These are phyloP conservation scores for Phytophthora ramorum DNA, from an alignment of 352 stramenopile species.

Conservation along the genomic window DNA sequence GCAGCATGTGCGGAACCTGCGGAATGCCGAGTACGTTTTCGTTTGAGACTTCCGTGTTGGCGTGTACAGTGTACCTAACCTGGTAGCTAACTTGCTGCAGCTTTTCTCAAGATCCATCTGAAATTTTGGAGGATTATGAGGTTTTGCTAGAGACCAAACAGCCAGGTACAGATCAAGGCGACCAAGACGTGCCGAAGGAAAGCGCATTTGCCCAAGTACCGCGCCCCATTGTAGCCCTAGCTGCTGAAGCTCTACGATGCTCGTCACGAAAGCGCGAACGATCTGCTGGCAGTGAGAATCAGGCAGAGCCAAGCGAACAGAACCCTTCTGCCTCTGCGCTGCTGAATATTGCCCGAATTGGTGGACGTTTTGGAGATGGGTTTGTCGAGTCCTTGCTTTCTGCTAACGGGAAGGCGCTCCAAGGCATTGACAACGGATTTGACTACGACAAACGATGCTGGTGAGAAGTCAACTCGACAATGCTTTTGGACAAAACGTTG, in stretches of 20 bases:
- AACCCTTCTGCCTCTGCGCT: constrained; percentile 24
- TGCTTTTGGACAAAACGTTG: not conserved
- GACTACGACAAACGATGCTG: constrained; percentile 54
- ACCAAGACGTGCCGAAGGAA: not conserved
- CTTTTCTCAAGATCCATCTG: constrained; percentile 52
- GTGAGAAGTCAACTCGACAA: constrained; percentile 19
- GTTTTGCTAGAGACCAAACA: constrained; percentile 16
- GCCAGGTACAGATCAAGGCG: not conserved
- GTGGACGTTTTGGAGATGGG: constrained; percentile 46
- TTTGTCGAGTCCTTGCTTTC: constrained; percentile 55
- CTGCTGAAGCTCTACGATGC: constrained; percentile 34
- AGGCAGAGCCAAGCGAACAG: constrained; percentile 10
- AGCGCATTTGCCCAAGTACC: constrained; percentile 54
- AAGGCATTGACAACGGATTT: constrained; percentile 37
- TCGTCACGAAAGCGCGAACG: constrained; percentile 54
- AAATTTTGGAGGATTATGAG: constrained; percentile 65
- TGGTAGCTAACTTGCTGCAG: constrained; percentile 30
- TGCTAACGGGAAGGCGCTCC: constrained; percentile 53
- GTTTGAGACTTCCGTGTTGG: not conserved
- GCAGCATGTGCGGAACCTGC: constrained; percentile 64
- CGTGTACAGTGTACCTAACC: not conserved
- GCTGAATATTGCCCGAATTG: constrained; percentile 38
- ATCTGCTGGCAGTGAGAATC: constrained; percentile 1
- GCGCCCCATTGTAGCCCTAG: constrained; percentile 45
- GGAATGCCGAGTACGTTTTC: constrained; percentile 59